A percentile compares a stretch with the other conserved stretches of the same genome.
phyloP scores from a whole-genome alignment of 108 stramenopile genomes.

The Cylindrotheca closterium region DNA sequence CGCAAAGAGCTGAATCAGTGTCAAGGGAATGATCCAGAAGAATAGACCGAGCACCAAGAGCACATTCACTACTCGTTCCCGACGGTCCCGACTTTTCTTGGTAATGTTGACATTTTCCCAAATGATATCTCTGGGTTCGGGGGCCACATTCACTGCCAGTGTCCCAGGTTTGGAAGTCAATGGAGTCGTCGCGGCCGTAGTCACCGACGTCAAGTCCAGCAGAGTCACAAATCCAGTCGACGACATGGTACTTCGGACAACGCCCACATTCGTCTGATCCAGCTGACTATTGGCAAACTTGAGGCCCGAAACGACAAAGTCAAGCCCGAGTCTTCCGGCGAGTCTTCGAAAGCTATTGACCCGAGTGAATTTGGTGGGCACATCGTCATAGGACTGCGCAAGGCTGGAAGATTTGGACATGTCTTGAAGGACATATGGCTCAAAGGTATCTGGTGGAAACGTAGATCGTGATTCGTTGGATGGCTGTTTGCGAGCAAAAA shows the following conservation, averaged over 20 bases:
- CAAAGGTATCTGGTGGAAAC: too few species aligned
- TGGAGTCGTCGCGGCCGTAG: slow-evolving; percentile 71
- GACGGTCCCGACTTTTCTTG: slow-evolving; percentile 22
- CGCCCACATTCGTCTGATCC: slow-evolving; percentile 45
- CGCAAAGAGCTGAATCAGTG: slow-evolving; percentile 81
- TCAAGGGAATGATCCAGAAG: slow-evolving; percentile 87
- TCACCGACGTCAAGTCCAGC: slow-evolving; percentile 69
- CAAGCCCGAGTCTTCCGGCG: slow-evolving; percentile 59
- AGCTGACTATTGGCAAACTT: slow-evolving; percentile 48
- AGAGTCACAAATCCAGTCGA: slow-evolving; percentile 91
- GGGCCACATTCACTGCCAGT: slow-evolving; percentile 64
- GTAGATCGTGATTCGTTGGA: too few species aligned
- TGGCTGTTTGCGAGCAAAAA: too few species aligned
- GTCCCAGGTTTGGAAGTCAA: slow-evolving; percentile 68
- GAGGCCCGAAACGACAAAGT: slow-evolving; percentile 54
- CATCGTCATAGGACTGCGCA: not conserved
- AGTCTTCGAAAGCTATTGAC: slow-evolving; percentile 18
- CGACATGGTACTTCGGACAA: slow-evolving; percentile 77
- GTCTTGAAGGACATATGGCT: slow-evolving; percentile 1
- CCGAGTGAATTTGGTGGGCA: not conserved
- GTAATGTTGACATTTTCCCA: slow-evolving; percentile 86
- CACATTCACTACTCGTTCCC: slow-evolving; percentile 68
- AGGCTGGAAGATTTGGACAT: not conserved
- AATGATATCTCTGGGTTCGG: slow-evolving; percentile 83
- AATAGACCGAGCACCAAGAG: slow-evolving; percentile 68